A percentile compares a stretch with the other conserved stretches of the same genome.
These are phyloP conservation scores for Cladobotryum mycophilum DNA, from an alignment of 2,329 filamentous ascomycete genomes.

Conservation along the genomic window DNA sequence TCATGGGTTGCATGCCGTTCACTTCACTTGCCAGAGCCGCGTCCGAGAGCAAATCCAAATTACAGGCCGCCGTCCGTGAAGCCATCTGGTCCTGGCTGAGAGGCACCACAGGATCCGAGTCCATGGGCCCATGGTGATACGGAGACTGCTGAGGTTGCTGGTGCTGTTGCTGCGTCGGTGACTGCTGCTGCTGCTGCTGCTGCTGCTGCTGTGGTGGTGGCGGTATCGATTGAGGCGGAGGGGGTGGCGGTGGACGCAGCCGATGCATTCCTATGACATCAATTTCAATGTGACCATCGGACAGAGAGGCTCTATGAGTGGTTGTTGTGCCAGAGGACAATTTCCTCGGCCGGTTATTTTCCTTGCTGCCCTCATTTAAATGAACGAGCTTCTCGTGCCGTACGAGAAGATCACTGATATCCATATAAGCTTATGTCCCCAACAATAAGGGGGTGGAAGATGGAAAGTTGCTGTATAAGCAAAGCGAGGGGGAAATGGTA, in stretches of 20 bases:
- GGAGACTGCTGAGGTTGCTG: slow-evolving; percentile 16
- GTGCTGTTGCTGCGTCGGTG: slow-evolving; percentile 12
- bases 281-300: slow-evolving; percentile 41
- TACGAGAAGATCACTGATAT: slow-evolving; percentile 58
- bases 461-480: neutral
- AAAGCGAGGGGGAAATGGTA: neutral
- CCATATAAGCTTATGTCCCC: slow-evolving; percentile 44
- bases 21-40: slow-evolving; percentile 54
- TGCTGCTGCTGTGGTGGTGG: slow-evolving; percentile 14
- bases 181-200: slow-evolving; percentile 16
- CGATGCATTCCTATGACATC: slow-evolving; percentile 40
- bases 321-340: slow-evolving; percentile 38
- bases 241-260: slow-evolving; percentile 18
- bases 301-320: slow-evolving; percentile 39
- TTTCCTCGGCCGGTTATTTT: slow-evolving; percentile 45
- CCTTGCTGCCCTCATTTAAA: slow-evolving; percentile 53
- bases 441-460: neutral
- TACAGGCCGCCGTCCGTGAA: slow-evolving; percentile 44
- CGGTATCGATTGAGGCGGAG: slow-evolving; percentile 11
- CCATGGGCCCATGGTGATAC: slow-evolving; percentile 37
- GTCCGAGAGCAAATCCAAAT: slow-evolving; percentile 53
- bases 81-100: slow-evolving; percentile 40
- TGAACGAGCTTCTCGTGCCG: slow-evolving; percentile 60
- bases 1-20: slow-evolving; percentile 44
- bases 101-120: slow-evolving; percentile 27